These are phyloP conservation scores for Bathelium albidoporum DNA, from an alignment of 495 filamentous ascomycete genomes.

Conservation along the genomic window DNA sequence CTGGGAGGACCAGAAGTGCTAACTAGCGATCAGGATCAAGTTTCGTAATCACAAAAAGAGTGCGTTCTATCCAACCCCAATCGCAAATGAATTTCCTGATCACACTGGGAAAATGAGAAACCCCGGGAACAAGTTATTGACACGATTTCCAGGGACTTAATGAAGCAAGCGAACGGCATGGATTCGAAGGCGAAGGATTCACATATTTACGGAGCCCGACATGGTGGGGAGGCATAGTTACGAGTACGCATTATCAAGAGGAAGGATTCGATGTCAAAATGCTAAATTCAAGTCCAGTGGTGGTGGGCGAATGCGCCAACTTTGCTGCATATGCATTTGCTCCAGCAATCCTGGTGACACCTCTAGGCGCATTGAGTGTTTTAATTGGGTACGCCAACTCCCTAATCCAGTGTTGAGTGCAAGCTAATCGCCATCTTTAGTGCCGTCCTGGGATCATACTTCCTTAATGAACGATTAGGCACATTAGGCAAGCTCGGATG, in stretches of 20 bases:
- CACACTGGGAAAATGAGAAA: not conserved
- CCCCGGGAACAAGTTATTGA: not conserved
- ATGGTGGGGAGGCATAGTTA: conserved; percentile 92
- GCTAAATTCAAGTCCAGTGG: conserved; percentile 46
- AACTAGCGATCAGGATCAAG: conserved; percentile 69
- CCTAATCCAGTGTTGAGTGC: not conserved
- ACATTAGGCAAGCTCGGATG: conserved; percentile 87
- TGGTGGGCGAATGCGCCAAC: conserved; percentile 82
- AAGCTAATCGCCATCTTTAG: conserved; percentile 25
- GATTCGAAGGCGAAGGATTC: conserved; percentile 95
- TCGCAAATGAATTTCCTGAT: not conserved
- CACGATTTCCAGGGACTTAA: conserved; percentile 58
- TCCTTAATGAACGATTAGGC: conserved; percentile 80
- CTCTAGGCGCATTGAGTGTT: conserved; percentile 83
- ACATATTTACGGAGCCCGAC: conserved; percentile 82
- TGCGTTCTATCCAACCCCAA: conserved; percentile 30
- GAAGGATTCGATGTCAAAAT: not conserved
- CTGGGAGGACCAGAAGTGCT: no score
- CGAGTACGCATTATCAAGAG: conserved; percentile 44
- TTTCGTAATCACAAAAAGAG: conserved; percentile 92
- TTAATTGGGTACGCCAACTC: conserved; percentile 59
- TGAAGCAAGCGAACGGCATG: conserved; percentile 78
- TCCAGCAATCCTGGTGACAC: conserved; percentile 92
- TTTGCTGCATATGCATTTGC: conserved; percentile 98
- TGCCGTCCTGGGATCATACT: conserved; percentile 87